Percentiles rank a stretch among this genome's conserved stretches.
phyloP scores from a whole-genome alignment of 2,329 filamentous ascomycete genomes.

The Apiospora koreana region DNA sequence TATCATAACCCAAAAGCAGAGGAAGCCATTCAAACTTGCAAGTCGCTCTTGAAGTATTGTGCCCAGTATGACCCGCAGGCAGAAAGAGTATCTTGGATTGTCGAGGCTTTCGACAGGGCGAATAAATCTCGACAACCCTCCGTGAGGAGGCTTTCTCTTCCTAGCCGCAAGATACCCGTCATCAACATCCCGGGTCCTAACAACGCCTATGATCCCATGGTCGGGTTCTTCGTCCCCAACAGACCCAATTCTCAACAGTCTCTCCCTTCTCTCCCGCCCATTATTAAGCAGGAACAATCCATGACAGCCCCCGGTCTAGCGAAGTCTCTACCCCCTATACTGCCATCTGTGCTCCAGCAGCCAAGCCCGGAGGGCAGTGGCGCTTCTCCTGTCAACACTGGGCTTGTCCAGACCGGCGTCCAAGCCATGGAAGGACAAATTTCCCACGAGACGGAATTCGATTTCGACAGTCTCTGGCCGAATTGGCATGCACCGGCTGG shows the following conservation, averaged over 20 bases:
- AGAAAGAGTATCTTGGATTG: conserved; percentile 48
- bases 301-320: conserved; percentile 15
- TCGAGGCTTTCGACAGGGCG: conserved; percentile 48
- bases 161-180: conserved; percentile 27
- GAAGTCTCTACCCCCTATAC: conserved; percentile 21
- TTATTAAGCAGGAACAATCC: conserved; percentile 20
- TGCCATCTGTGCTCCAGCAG: conserved; percentile 29
- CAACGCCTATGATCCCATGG: conserved; percentile 28
- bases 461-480: conserved; percentile 38
- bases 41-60: conserved; percentile 52
- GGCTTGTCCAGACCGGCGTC: conserved; percentile 22
- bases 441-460: conserved; percentile 35
- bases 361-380: conserved; percentile 32
- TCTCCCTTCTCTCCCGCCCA: conserved; percentile 17
- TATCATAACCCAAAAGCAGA: conserved; percentile 45
- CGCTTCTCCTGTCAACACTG: conserved; percentile 24
- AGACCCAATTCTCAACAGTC: conserved; percentile 18
- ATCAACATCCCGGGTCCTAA: conserved; percentile 30
- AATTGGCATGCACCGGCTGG: conserved; percentile 18
- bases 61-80: conserved; percentile 51
- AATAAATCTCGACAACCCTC: conserved; percentile 32
- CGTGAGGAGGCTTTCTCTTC: conserved; percentile 25
- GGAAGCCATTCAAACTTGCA: conserved; percentile 41
- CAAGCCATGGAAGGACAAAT: conserved; percentile 25
- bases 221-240: conserved; percentile 28